Conservation (phyloP, 116 monocot species). For the Phalaenopsis hybrid region DNA sequence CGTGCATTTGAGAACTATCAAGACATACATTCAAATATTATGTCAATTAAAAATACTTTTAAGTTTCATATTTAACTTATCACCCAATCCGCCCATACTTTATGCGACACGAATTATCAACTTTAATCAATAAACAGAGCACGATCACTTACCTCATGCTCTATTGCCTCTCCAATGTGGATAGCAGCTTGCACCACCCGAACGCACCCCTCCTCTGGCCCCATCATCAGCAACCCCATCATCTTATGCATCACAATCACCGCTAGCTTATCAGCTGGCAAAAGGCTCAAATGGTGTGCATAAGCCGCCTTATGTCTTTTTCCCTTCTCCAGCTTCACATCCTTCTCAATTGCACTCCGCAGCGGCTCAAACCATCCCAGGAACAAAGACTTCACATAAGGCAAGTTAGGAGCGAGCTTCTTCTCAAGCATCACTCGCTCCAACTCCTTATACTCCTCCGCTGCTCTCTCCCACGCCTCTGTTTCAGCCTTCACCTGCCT, state of each 20-base stretch:
- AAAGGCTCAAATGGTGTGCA: slow-evolving; percentile 48
- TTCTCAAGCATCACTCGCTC: slow-evolving; percentile 82
- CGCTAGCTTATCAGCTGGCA: slow-evolving; percentile 75
- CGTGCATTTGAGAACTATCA: not conserved
- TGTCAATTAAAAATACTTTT: not conserved
- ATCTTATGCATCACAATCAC: slow-evolving; percentile 95
- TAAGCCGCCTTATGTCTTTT: slow-evolving; percentile 53
- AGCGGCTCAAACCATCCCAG: slow-evolving; percentile 91
- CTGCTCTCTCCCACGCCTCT: slow-evolving; percentile 76
- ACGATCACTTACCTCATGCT: slow-evolving; percentile 16
- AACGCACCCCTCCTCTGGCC: slow-evolving; percentile 60
- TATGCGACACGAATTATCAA: not conserved
- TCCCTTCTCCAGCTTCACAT: slow-evolving; percentile 46
- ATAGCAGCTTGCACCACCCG: slow-evolving; percentile 70
- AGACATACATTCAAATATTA: not conserved
- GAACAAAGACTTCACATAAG: slow-evolving; percentile 71
- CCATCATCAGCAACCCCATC: slow-evolving; percentile 76
- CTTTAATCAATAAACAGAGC: too few relatives aligned
- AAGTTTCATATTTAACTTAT: not conserved
- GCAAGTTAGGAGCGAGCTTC: slow-evolving; percentile 77
- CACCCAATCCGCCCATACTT: not conserved
- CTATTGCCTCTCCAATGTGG: slow-evolving; percentile 74
- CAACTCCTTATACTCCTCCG: slow-evolving; percentile 83
- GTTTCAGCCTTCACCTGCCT: slow-evolving; percentile 81
- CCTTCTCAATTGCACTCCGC: slow-evolving; percentile 55